These are phyloP conservation scores for Trametes gibbosa DNA, from an alignment of 768 basidiomycete genomes.

Conservation along the genomic window DNA sequence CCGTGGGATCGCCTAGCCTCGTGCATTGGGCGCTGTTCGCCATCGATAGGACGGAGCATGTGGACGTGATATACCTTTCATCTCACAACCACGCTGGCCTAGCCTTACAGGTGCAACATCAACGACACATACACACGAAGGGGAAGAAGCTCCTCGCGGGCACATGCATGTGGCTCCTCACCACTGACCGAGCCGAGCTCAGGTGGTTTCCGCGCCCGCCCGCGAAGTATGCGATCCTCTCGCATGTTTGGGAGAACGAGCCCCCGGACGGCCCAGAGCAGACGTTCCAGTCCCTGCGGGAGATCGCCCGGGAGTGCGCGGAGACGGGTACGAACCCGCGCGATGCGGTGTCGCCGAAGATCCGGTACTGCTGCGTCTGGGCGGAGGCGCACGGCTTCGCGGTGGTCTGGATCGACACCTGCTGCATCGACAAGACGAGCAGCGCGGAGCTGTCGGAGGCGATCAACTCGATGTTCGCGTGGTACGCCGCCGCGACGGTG, in stretches of 20 bases:
- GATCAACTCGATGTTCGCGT: constrained; percentile 8
- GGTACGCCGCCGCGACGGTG: constrained; percentile 2
- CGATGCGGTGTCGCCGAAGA: background rate
- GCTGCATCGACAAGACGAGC: too few species aligned
- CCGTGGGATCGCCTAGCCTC: too few species aligned
- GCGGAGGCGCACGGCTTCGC: background rate
- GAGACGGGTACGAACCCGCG: background rate
- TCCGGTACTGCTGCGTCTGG: constrained; percentile 1
- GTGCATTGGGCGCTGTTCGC: too few species aligned
- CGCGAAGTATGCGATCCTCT: background rate
- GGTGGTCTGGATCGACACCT: constrained; percentile 4
- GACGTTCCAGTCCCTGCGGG: background rate
- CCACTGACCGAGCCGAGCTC: background rate
- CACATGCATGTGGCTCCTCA: background rate
- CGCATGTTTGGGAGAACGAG: background rate
- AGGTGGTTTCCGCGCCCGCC: background rate
- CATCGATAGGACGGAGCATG: too few species aligned
- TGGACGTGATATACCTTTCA: too few species aligned
- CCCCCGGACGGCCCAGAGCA: too few species aligned
- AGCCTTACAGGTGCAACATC: too few species aligned
- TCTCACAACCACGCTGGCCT: too few species aligned
- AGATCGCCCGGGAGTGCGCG: background rate
- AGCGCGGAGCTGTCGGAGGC: too few species aligned
- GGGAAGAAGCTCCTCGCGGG: too few species aligned
- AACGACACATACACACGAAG: too few species aligned